Evolutionary conservation across 2,329 filamentous ascomycete genomes (phyloP), one percentile per base, ranked within the genome.

Genomic region (Colletotrichum salicis): DNA sequence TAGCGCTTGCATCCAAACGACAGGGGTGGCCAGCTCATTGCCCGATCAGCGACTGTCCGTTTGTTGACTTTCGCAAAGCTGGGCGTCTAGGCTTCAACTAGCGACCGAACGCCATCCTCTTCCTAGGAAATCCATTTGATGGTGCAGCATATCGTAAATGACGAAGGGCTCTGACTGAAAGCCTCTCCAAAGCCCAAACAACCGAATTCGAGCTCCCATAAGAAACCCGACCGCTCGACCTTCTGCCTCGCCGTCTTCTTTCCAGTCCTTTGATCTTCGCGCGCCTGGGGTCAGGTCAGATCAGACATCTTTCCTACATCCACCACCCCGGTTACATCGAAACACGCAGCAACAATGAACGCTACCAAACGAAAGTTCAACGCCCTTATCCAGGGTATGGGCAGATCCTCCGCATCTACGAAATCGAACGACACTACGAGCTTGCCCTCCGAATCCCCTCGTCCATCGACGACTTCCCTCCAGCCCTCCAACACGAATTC

Each of bases 321-420:
- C 48, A n/a, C 48, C 69, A 24, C 22, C 31, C 27, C 51, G 22
- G 70, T 45, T 68, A 63, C 72, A 55, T 56, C 45, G 33, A 48
- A 67, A 48, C 57, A 70, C 61, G 12, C 27, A 55, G 65, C 54
- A 64, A 83, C 71, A 74, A 93, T 95, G 85, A 93, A 93, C 79
- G 89, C 92, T 29, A 94, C 92, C n/a, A 96, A 95, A 84, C 89
- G 93, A 76, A 95, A 95, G 82, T 95, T 95, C 84, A 93, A 95
- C 81, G 88, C 89, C 77, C 86, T 95, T 19, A 85, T 95, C 33
- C 92, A 94, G 78, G 86, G 89, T 75, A 86, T 92, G 76, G 89
- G 89, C 77, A 48, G 74, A 45, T 69, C 72, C 33, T 64, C 76
- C 57, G 60, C 71, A 41, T 73, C 73, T 65, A 63, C 76, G 7